These are phyloP conservation scores for Tarenaya hassleriana DNA, from an alignment of 345 rosid genomes.

Conservation along the genomic window DNA sequence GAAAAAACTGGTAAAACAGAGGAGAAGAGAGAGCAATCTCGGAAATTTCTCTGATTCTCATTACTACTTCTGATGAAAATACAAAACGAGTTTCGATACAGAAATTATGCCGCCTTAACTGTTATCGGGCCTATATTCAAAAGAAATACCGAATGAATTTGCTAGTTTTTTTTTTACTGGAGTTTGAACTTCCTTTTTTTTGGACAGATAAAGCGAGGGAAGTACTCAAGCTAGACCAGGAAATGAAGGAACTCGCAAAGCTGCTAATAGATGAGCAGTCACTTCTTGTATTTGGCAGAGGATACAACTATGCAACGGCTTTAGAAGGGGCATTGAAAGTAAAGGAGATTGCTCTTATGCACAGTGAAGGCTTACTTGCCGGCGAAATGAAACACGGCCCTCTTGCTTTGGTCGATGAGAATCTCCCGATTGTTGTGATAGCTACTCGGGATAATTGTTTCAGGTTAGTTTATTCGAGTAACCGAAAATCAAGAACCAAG, in stretches of 20 bases:
- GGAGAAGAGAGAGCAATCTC: too few relatives aligned
- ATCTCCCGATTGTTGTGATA: slow-evolving; percentile 70
- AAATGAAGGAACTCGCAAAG: slow-evolving; percentile 81
- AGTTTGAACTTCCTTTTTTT: slow-evolving; percentile 1
- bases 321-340: slow-evolving; percentile 93
- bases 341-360: slow-evolving; percentile 96
- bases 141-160: too few relatives aligned
- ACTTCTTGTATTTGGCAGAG: slow-evolving; percentile 88
- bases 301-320: slow-evolving; percentile 84
- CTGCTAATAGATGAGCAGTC: slow-evolving; percentile 74
- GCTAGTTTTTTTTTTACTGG: slow-evolving; percentile 4
- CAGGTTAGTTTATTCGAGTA: slow-evolving; percentile 44
- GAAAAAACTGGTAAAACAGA: too few relatives aligned
- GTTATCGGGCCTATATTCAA: too few relatives aligned
- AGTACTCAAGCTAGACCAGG: slow-evolving; percentile 77
- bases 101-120: too few relatives aligned
- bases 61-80: too few relatives aligned
- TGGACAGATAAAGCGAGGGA: slow-evolving; percentile 71
- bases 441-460: slow-evolving; percentile 89
- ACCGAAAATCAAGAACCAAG: too few relatives aligned
- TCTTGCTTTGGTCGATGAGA: slow-evolving; percentile 90
- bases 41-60: too few relatives aligned
- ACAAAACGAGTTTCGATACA: too few relatives aligned
- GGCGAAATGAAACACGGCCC: slow-evolving; percentile 99
- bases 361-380: slow-evolving; percentile 93